Conservation (phyloP, 1,284 basidiomycete species). For the Pholiota adiposa region DNA sequence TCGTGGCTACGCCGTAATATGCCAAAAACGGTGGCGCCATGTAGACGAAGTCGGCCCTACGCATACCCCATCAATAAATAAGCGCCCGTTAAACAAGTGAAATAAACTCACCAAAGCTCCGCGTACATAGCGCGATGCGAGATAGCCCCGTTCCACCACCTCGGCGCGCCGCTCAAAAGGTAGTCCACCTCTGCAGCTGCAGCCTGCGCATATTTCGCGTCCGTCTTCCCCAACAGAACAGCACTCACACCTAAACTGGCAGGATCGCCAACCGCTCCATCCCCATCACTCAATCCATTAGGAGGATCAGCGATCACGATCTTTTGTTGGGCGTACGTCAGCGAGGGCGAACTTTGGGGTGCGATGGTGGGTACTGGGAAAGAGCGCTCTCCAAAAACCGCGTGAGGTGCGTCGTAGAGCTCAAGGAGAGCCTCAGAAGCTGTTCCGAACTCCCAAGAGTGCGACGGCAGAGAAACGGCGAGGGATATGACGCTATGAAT, state of each 20-base stretch:
- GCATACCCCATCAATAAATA: background rate
- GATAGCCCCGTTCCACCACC: conserved; percentile 53
- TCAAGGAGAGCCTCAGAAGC: conserved; percentile 46
- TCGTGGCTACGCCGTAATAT: conserved; percentile 51
- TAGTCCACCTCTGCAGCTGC: conserved; percentile 35
- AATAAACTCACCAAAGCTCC: conserved; percentile 47
- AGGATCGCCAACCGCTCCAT: conserved; percentile 47
- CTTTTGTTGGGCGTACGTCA: conserved; percentile 39
- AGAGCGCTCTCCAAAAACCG: conserved; percentile 40
- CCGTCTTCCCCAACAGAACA: conserved; percentile 39
- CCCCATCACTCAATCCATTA: conserved; percentile 38
- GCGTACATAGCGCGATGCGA: conserved; percentile 48
- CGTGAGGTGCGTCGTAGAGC: conserved; percentile 41
- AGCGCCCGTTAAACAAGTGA: background rate
- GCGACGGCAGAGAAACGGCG: conserved; percentile 39
- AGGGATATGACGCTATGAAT: conserved; percentile 38
- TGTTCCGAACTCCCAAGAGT: conserved; percentile 51
- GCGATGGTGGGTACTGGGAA: conserved; percentile 36
- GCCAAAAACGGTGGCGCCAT: conserved; percentile 70
- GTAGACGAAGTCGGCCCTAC: conserved; percentile 64
- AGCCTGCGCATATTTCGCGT: conserved; percentile 32
- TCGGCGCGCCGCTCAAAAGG: conserved; percentile 45
- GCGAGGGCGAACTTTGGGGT: conserved; percentile 26
- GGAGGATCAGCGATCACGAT: conserved; percentile 40
- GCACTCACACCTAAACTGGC: conserved; percentile 48